Evolutionary conservation across 2,329 filamentous ascomycete species (phyloP).

Genomic region (Neospermospora avenae): DNA sequence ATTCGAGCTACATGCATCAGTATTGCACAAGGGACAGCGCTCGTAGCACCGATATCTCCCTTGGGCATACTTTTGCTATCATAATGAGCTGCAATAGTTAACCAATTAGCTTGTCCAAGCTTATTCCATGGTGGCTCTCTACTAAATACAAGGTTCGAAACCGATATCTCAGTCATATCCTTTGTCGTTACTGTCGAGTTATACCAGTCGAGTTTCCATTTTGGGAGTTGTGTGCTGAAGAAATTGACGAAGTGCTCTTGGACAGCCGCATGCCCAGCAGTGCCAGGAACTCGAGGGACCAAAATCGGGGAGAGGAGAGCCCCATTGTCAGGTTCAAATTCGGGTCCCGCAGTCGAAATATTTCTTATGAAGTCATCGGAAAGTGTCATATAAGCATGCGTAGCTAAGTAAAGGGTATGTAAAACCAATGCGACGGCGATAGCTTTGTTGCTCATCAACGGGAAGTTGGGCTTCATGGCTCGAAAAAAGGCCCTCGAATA

Average conservation of each 20-base stretch:
- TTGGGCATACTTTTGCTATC: constrained; percentile 69
- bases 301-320: constrained; percentile 78
- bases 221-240: constrained; percentile 67
- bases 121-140: constrained; percentile 79
- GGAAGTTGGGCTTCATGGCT: constrained; percentile 9
- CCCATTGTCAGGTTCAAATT: constrained; percentile 73
- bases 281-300: constrained; percentile 79
- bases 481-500: not conserved
- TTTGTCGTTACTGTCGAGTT: constrained; percentile 81
- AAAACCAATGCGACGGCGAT: constrained; percentile 1
- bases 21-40: constrained; percentile 87
- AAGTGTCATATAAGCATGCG: constrained; percentile 40
- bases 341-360: constrained; percentile 64
- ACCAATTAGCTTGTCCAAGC: constrained; percentile 67
- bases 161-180: constrained; percentile 68
- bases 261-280: constrained; percentile 65
- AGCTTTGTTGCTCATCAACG: not conserved
- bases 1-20: constrained; percentile 76
- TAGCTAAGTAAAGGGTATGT: not conserved
- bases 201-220: constrained; percentile 76
- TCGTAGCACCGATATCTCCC: constrained; percentile 86
- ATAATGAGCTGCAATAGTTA: constrained; percentile 76
- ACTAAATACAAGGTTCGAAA: constrained; percentile 77
- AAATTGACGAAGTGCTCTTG: constrained; percentile 80
- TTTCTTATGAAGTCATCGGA: constrained; percentile 67